A percentile compares a stretch with the other conserved stretches of the same genome.
These are phyloP conservation scores for Closterium sp. DNA, from an alignment of 139 green algal genomes.

Conservation along the genomic window DNA sequence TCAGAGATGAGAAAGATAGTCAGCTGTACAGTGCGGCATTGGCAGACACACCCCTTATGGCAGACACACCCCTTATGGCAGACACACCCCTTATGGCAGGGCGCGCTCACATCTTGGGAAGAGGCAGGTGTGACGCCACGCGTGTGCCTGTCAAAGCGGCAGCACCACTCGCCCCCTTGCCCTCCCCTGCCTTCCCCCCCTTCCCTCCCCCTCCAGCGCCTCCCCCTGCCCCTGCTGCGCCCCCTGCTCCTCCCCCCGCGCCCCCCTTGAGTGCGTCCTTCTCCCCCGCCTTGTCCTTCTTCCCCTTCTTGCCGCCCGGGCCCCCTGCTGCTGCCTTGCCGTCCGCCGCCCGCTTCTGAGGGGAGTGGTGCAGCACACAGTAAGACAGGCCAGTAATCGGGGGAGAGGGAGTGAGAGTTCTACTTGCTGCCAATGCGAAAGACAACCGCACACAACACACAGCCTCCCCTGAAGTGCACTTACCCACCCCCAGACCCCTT, in stretches of 20 bases:
- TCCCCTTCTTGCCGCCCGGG: slow-evolving; percentile 47
- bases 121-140: slow-evolving; percentile 15
- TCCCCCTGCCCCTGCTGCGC: slow-evolving; percentile 2
- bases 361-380: neutral
- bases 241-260: neutral
- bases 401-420: no score
- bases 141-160: neutral
- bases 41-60: no score
- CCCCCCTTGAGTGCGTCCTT: neutral
- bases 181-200: neutral
- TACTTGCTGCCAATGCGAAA: no score
- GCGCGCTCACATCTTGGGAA: slow-evolving; percentile 13
- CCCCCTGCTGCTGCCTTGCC: slow-evolving; percentile 13
- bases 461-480: no score
- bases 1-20: no score
- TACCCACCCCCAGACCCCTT: no score
- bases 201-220: neutral
- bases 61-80: no score
- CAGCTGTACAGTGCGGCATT: no score
- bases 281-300: slow-evolving; percentile 29
- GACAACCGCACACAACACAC: no score
- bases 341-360: neutral
- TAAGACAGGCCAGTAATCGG: neutral
- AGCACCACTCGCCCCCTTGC: neutral
- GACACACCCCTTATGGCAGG: no score